These are phyloP conservation scores for Triticum timopheevii DNA, from an alignment of 176 grass and related monocot genomes.

Conservation along the genomic window DNA sequence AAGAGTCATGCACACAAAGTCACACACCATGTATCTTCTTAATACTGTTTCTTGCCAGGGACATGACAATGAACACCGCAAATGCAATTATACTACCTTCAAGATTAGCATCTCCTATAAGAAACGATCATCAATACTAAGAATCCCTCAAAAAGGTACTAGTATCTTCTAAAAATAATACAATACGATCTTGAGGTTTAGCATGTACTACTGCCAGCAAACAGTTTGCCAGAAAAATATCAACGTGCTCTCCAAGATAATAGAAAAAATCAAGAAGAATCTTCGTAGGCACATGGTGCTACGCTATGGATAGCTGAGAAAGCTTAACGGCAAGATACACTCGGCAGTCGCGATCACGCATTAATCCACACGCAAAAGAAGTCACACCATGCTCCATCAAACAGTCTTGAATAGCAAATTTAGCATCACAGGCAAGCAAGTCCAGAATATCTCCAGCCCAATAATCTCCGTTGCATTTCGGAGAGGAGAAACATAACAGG, in stretches of 20 bases:
- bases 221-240: neutral
- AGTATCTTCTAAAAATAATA: too few species aligned
- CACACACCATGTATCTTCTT: too few species aligned
- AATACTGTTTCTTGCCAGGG: too few species aligned
- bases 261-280: neutral
- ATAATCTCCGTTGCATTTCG: neutral
- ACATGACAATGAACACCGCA: too few species aligned
- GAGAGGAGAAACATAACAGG: neutral
- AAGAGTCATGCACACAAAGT: too few species aligned
- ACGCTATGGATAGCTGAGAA: neutral
- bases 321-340: neutral
- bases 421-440: neutral
- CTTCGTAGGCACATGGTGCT: neutral
- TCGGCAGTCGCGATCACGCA: neutral
- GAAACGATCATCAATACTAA: too few species aligned
- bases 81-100: too few species aligned
- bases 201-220: too few species aligned
- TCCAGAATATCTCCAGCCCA: neutral
- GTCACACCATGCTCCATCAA: neutral
- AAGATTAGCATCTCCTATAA: too few species aligned
- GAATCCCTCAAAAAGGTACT: too few species aligned
- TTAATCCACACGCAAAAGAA: neutral
- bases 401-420: neutral
- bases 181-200: too few species aligned
- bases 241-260: neutral